These are phyloP conservation scores for Lepiota venenata DNA, from an alignment of 768 basidiomycete species.

Conservation along the genomic window DNA sequence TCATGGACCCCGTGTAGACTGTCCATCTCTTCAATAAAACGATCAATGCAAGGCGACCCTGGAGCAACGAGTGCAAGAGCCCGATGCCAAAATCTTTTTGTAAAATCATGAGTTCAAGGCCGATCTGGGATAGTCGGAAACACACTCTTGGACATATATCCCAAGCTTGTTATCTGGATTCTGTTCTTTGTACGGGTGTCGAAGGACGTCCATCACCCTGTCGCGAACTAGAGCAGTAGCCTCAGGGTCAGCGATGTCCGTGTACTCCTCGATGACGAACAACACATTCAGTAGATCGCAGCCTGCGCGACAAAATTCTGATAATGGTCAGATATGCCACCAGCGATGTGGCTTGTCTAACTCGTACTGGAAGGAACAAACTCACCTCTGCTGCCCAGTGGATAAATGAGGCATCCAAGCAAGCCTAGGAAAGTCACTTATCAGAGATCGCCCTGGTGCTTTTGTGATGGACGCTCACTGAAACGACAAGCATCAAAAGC, in stretches of 20 bases:
- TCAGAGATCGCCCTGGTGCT: neutral
- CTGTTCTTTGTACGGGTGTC: conserved; percentile 17
- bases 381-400: neutral
- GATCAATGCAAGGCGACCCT: conserved; percentile 10
- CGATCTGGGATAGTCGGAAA: neutral
- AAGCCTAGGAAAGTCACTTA: conserved; percentile 8
- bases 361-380: neutral
- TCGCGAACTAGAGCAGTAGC: conserved; percentile 10
- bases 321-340: neutral
- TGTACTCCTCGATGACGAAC: conserved; percentile 20
- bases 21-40: conserved; percentile 15
- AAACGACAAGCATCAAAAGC: conserved; percentile 22
- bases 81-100: conserved; percentile 16
- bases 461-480: conserved; percentile 12
- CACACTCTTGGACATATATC: neutral
- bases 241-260: conserved; percentile 12
- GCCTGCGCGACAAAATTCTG: conserved; percentile 18
- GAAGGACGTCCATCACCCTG: conserved; percentile 17
- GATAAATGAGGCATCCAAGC: conserved; percentile 6
- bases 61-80: conserved; percentile 12
- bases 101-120: no score
- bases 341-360: no score
- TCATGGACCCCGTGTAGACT: conserved; percentile 17
- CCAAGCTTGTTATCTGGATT: conserved; percentile 14
- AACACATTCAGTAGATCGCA: conserved; percentile 20